Evolutionary conservation across 78 protist genomes (phyloP).

Genomic region (Dictyostelium citrinum): DNA sequence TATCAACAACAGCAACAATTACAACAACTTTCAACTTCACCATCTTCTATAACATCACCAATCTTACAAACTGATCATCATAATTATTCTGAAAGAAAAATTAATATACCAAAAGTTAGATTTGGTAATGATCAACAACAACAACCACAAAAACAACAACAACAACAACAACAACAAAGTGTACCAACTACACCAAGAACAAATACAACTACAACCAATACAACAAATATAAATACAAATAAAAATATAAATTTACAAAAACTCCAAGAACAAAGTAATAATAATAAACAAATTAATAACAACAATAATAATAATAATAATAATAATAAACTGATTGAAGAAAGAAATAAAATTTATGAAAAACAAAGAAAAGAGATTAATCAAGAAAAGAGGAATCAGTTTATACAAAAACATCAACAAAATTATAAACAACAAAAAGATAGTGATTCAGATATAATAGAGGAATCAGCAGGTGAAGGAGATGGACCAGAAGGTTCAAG

Average conservation of each 20-base stretch:
- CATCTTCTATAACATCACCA: background rate
- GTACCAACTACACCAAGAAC: background rate
- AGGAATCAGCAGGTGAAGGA: background rate
- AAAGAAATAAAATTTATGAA: background rate
- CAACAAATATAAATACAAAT: background rate
- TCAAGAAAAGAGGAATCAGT: background rate
- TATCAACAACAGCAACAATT: background rate
- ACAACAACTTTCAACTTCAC: background rate
- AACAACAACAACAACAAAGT: background rate
- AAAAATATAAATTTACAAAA: background rate
- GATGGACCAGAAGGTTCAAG: background rate
- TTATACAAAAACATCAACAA: background rate
- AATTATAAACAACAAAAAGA: background rate
- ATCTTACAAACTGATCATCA: background rate
- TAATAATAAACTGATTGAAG: background rate
- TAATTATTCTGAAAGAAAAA: background rate
- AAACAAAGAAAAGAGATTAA: background rate
- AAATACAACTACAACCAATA: background rate
- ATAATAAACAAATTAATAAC: background rate
- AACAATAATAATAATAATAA: background rate
- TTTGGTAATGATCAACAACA: background rate
- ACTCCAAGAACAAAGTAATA: background rate
- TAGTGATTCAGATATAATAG: background rate
- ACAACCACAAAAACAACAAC: background rate
- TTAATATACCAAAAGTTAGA: conserved; percentile 9